Evolutionary conservation across 179 eudicot genomes (phyloP), one percentile per base, ranked within the genome.

Genomic region (Silene vulgaris): DNA sequence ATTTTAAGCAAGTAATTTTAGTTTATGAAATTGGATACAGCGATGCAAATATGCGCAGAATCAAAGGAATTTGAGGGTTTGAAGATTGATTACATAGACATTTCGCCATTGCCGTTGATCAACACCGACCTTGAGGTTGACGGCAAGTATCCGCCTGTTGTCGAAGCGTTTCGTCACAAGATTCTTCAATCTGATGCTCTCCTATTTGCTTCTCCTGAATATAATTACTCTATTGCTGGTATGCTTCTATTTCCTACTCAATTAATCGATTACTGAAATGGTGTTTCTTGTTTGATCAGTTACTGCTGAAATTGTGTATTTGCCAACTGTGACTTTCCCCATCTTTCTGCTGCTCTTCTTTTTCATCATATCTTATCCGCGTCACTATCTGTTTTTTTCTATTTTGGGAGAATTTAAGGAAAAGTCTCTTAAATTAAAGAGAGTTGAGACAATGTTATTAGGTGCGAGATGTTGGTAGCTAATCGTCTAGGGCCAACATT

Each of bases 151-250:
- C 97, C 97, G 12, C 84, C 85, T 0, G 86, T 29, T 0, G 98
- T 93, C 0, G 90, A 91, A 83, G 89, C 86, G 0, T 91, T 93
- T 77, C 87, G 98, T 8, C 78, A 73, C 82, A 91, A 90, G 81
- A 85, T 93, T 84, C 83, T 65, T 0, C 87, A 86, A 66, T 89
- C 91, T 48, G 97, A 91, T 74, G 35, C 84, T 71, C 1, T 86
- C 50, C 89, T 93, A 67, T 91, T 91, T 20, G 97, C 95, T 77
- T 91, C 98, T 59, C 97, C 98, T 0, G 98, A 93, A 88, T 90
- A 88, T 79, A 90, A 92, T 77, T 92, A 82, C 87, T 89, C 96
- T 29, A 72, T 92, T 62, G 80, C 96, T 45, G 84, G 97, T 90
- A 86, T n/a, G 79, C 26, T 23, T 23, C 26, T 23, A 23, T 23